A percentile compares a stretch with the other conserved stretches of the same genome.
Conservation (phyloP, 495 filamentous ascomycete genomes). For the Amorphotheca resinae region DNA sequence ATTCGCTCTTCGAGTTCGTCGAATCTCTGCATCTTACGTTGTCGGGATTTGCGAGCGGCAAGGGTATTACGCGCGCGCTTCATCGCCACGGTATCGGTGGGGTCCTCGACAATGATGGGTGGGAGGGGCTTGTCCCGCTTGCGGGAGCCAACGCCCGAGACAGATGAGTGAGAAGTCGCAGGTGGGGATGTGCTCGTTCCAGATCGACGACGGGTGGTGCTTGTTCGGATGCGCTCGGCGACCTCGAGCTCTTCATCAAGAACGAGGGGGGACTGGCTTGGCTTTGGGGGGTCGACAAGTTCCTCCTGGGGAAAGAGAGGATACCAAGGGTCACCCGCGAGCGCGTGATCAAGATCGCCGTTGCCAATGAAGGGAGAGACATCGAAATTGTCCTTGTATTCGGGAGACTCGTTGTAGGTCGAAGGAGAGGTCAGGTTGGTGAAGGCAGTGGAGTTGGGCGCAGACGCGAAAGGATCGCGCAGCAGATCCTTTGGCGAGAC, state of each 20-base stretch:
- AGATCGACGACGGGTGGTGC: constrained; percentile 22
- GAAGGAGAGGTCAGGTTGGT: constrained; percentile 79
- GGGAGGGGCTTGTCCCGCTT: constrained; percentile 68
- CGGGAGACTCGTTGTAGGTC: constrained; percentile 63
- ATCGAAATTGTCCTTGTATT: constrained; percentile 51
- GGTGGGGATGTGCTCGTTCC: constrained; percentile 33
- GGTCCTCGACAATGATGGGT: constrained; percentile 66
- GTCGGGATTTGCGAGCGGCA: constrained; percentile 88
- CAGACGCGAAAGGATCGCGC: constrained; percentile 50
- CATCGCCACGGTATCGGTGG: constrained; percentile 54
- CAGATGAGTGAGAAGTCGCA: constrained; percentile 47
- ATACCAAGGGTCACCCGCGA: constrained; percentile 37
- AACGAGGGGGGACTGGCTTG: constrained; percentile 27
- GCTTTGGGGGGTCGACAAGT: constrained; percentile 13
- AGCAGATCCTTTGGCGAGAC: constrained; percentile 81
- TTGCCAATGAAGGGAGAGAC: constrained; percentile 58
- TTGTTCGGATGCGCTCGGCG: constrained; percentile 18
- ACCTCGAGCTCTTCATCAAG: constrained; percentile 27
- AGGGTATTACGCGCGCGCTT: constrained; percentile 94
- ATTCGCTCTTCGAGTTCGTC: constrained; percentile 42
- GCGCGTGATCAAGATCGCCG: constrained; percentile 30
- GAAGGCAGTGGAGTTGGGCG: constrained; percentile 71
- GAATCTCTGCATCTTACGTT: constrained; percentile 46
- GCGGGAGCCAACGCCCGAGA: constrained; percentile 57
- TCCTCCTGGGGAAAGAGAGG: constrained; percentile 55